Conservation (phyloP, 2,329 filamentous ascomycete genomes). For the Bertia moriformis region DNA sequence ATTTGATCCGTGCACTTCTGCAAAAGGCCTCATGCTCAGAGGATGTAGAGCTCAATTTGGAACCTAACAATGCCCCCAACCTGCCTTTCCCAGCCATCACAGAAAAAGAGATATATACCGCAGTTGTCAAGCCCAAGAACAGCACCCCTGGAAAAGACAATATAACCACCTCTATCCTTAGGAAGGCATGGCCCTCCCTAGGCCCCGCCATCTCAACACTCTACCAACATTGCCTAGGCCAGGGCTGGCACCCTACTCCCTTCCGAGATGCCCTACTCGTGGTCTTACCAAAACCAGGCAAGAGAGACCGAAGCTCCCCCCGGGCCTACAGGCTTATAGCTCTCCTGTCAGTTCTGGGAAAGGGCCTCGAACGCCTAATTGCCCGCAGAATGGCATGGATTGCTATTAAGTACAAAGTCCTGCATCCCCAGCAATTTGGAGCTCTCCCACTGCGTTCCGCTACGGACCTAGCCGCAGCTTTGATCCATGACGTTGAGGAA, state of each 20-base stretch:
- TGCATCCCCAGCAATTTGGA: slow-evolving; percentile 7
- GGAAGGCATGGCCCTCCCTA: background rate
- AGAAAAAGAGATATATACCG: background rate
- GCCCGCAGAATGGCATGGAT: slow-evolving; percentile 7
- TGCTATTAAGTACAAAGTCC: slow-evolving; percentile 7
- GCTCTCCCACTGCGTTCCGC: slow-evolving; percentile 9
- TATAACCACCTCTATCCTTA: background rate
- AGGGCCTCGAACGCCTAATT: slow-evolving; percentile 11
- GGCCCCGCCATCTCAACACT: slow-evolving; percentile 10
- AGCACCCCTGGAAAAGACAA: background rate
- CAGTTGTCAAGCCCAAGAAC: background rate
- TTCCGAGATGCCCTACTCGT: slow-evolving; percentile 9
- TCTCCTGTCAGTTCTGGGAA: slow-evolving; percentile 11
- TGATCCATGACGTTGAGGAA: too few relatives aligned
- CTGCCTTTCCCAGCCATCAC: background rate
- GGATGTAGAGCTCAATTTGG: background rate
- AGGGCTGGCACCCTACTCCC: slow-evolving; percentile 7
- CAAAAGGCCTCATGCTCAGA: background rate
- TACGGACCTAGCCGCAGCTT: too few relatives aligned
- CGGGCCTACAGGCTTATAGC: slow-evolving; percentile 10
- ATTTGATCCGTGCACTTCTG: background rate
- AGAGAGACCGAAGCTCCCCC: slow-evolving; percentile 6
- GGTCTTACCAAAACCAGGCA: slow-evolving; percentile 10
- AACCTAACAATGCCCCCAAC: background rate
- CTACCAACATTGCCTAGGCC: slow-evolving; percentile 6